Percentiles rank a stretch among this genome's conserved stretches.
Conservation (phyloP, 2,329 filamentous ascomycete genomes). For the Monilinia fructicola region DNA sequence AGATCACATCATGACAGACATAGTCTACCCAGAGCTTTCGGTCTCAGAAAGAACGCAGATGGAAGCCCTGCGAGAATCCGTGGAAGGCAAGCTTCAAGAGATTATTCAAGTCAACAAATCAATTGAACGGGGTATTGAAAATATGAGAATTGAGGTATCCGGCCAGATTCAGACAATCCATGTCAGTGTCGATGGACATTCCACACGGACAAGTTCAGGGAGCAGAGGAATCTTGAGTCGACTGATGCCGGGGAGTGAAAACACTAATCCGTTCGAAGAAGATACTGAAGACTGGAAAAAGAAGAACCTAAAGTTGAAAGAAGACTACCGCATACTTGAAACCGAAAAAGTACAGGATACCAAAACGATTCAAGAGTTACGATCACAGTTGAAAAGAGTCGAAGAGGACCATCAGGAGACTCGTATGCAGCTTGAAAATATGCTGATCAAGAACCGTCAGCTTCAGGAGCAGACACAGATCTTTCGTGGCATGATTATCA, state of each 20-base stretch:
- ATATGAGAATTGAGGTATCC: slow-evolving; percentile 8
- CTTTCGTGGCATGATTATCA: slow-evolving; percentile 19
- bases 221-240: neutral
- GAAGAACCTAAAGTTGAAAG: neutral
- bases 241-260: neutral
- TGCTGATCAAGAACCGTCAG: slow-evolving; percentile 6
- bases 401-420: slow-evolving; percentile 1
- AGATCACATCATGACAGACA: slow-evolving; percentile 11
- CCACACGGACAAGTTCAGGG: slow-evolving; percentile 1
- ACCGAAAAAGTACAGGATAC: neutral
- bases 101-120: neutral
- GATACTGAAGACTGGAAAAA: neutral
- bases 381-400: neutral
- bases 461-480: slow-evolving; percentile 15
- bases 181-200: slow-evolving; percentile 5
- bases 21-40: neutral
- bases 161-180: slow-evolving; percentile 15
- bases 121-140: slow-evolving; percentile 7
- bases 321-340: neutral
- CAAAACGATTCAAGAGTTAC: slow-evolving; percentile 1
- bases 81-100: slow-evolving; percentile 5
- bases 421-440: neutral
- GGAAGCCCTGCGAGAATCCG: slow-evolving; percentile 7
- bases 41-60: neutral
- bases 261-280: neutral